These are phyloP conservation scores for Marchantia paleacea DNA, from an alignment of 225 moss, liverwort and hornwort genomes.

Conservation along the genomic window DNA sequence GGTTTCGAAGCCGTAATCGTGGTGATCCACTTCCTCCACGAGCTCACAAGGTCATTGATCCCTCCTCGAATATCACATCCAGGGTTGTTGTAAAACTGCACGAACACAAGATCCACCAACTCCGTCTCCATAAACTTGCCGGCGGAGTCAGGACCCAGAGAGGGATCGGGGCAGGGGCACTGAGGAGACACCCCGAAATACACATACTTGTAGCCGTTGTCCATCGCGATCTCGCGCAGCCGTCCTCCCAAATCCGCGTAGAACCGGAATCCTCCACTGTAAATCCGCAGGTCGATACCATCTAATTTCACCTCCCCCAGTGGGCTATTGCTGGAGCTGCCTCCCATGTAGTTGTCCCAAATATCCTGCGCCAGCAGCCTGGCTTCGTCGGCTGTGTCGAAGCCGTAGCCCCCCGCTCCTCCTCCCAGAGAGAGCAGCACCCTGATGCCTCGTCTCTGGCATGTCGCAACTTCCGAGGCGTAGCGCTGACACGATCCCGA, in stretches of 20 bases:
- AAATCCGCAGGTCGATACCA: constrained; percentile 13
- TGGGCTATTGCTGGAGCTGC: neutral
- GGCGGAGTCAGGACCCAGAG: neutral
- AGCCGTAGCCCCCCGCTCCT: neutral
- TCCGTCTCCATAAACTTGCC: neutral
- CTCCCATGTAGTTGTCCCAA: constrained; percentile 16
- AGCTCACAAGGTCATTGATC: neutral
- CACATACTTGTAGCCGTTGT: neutral
- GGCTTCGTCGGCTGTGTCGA: neutral
- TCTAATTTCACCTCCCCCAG: constrained; percentile 6
- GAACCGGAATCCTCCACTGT: neutral
- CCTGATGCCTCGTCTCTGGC: neutral
- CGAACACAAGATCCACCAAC: neutral
- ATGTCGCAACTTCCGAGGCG: neutral
- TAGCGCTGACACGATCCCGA: neutral
- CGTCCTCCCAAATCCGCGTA: constrained; percentile 7
- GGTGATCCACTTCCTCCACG: neutral
- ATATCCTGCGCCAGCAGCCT: neutral
- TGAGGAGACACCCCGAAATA: constrained; percentile 5
- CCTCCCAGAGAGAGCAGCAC: neutral
- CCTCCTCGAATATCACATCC: neutral
- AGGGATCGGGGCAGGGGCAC: constrained; percentile 7
- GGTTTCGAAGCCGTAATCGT: neutral
- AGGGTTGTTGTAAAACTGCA: too few species aligned
- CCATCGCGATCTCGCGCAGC: neutral